Conservation (phyloP, 176 grass and related monocot genomes). For the Oryza officinalis region DNA sequence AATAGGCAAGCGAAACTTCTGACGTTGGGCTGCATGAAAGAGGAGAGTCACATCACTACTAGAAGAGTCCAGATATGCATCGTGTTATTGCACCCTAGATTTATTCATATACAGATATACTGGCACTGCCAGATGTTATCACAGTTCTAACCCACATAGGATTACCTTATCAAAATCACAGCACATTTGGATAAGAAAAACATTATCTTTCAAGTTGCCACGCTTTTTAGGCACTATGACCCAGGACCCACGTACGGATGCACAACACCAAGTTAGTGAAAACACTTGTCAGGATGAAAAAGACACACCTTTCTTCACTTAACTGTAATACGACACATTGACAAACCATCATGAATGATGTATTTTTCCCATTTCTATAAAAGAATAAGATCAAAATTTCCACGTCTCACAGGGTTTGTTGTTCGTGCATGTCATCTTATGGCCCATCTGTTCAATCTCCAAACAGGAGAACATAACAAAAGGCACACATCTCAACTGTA, state of each 20-base stretch:
- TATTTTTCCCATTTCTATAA: neutral
- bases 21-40: neutral
- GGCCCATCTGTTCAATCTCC: neutral
- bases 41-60: too few species aligned
- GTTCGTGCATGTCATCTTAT: slow-evolving; percentile 14
- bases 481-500: slow-evolving; percentile 25
- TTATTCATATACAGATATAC: neutral
- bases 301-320: neutral
- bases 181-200: neutral
- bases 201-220: neutral
- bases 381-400: neutral
- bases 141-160: neutral
- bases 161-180: neutral
- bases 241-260: neutral
- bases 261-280: neutral
- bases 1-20: slow-evolving; percentile 3
- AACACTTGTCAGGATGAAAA: neutral
- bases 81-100: neutral
- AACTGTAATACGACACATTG: neutral
- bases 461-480: neutral
- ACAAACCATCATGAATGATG: neutral
- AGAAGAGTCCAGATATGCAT: neutral
- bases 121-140: neutral
- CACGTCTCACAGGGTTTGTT: neutral
- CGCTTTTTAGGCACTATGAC: neutral